Evolutionary conservation across 2,329 filamentous ascomycete genomes (phyloP), one percentile per base, ranked within the genome.

Genomic region (Aspergillus sergii): DNA sequence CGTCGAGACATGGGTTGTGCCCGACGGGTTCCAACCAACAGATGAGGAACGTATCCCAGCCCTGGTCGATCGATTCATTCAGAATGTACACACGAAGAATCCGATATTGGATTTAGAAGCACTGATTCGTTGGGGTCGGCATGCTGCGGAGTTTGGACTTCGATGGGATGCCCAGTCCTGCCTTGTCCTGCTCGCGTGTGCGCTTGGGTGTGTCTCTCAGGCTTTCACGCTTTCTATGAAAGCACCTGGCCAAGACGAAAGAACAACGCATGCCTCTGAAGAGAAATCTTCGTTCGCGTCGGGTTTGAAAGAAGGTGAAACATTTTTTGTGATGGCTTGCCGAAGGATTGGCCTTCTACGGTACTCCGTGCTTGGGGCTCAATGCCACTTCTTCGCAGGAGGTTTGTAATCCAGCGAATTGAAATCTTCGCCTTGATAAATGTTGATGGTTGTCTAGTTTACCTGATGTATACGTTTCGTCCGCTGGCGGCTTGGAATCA

Each of bases 351-450:
- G 75, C 10, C 56, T 68, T 9, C 63, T 76, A 21, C 64, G 68
- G 43, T 66, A 70, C 54, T 68, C 71, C 28, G 66, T 81, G 23
- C 57, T 79, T 8, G 71, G 72, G 5, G 71, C 74, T 8, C 79
- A 81, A 46, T 80, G 78, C 54, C 71, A 76, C 59, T 79, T 79
- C 58, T 73, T 78, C 57, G 76, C 77, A 7, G 78, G 78, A 64
- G 71, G 78, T 80, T 4, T 77, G 76, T 63, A 16, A 9, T 26
- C 4, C 0, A 4, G 4, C 46, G 14, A 16, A 16, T 7, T 7
- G 10, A 8, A 6, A 10, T 10, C 6, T 8, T 10, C 9, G 6
- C 67, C 3, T 19, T 76, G 26, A 79, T 14, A 5, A 3, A 56
- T 30, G 16, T 43, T 57, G 59, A 57, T 10, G 16, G 12, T 12